Evolutionary conservation across 345 rosid genomes (phyloP).

Genomic region (Turnera subulata): DNA sequence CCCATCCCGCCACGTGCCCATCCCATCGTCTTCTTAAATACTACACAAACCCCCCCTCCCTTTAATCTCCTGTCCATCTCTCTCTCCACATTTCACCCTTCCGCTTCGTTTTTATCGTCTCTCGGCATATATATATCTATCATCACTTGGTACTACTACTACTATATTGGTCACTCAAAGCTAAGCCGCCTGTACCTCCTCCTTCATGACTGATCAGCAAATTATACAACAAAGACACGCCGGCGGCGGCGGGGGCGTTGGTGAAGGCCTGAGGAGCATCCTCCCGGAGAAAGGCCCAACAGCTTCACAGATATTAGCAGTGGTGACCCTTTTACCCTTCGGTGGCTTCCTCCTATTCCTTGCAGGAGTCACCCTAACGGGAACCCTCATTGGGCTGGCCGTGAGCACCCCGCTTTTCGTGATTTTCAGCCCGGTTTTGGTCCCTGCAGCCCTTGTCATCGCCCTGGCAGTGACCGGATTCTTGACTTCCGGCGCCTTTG

Average conservation of each 20-base stretch:
- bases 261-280: background rate
- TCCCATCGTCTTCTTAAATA: background rate
- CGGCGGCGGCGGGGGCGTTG: background rate
- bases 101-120: background rate
- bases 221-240: background rate
- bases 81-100: no score
- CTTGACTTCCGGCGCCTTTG: constrained; percentile 62
- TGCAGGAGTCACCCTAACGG: constrained; percentile 59
- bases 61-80: background rate
- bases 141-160: no score
- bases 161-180: no score
- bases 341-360: constrained; percentile 62
- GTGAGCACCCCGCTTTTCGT: constrained; percentile 59
- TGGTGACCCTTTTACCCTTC: constrained; percentile 44
- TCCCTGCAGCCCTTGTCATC: constrained; percentile 56
- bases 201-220: background rate
- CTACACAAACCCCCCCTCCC: background rate
- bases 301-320: constrained; percentile 42
- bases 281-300: constrained; percentile 23
- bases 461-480: constrained; percentile 58
- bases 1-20: background rate
- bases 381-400: constrained; percentile 56
- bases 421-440: constrained; percentile 73
- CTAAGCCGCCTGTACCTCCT: no score
- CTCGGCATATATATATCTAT: no score